These are phyloP conservation scores for Acacia melanoxylon DNA, from an alignment of 306 rosid species.

Conservation along the genomic window DNA sequence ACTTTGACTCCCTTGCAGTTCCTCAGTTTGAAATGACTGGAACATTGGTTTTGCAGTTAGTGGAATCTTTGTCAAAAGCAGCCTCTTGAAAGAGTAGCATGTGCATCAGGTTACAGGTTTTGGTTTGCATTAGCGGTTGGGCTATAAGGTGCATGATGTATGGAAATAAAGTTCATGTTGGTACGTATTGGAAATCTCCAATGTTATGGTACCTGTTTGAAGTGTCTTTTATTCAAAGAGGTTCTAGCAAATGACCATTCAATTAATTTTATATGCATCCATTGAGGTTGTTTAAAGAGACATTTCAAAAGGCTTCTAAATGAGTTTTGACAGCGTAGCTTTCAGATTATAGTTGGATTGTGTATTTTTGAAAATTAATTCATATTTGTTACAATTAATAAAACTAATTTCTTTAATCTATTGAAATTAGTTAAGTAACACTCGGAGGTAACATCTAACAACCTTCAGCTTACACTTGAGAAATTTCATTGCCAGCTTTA, in stretches of 20 bases:
- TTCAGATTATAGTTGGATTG: no score
- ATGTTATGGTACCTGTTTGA: constrained; percentile 20
- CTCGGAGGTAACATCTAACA: no score
- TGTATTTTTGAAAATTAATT: no score
- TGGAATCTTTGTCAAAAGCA: constrained; percentile 22
- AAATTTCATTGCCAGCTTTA: no score
- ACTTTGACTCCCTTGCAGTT: constrained; percentile 39
- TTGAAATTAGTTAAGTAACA: no score
- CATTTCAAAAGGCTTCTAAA: not conserved
- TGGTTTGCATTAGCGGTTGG: not conserved
- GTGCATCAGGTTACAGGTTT: constrained; percentile 7
- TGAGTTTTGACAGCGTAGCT: not conserved
- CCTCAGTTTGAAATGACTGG: constrained; percentile 18
- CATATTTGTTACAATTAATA: no score
- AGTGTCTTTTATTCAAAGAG: not conserved
- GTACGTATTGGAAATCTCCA: not conserved
- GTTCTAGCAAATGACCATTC: constrained; percentile 1
- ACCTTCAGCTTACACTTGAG: no score
- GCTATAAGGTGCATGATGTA: constrained; percentile 3
- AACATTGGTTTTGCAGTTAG: not conserved
- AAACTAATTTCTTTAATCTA: no score
- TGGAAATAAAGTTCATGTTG: constrained; percentile 7
- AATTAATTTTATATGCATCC: not conserved
- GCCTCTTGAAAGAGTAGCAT: constrained; percentile 3
- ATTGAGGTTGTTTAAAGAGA: not conserved